These are phyloP conservation scores for Diplocarpon rosae DNA, from an alignment of 2,329 filamentous ascomycete species.

Conservation along the genomic window DNA sequence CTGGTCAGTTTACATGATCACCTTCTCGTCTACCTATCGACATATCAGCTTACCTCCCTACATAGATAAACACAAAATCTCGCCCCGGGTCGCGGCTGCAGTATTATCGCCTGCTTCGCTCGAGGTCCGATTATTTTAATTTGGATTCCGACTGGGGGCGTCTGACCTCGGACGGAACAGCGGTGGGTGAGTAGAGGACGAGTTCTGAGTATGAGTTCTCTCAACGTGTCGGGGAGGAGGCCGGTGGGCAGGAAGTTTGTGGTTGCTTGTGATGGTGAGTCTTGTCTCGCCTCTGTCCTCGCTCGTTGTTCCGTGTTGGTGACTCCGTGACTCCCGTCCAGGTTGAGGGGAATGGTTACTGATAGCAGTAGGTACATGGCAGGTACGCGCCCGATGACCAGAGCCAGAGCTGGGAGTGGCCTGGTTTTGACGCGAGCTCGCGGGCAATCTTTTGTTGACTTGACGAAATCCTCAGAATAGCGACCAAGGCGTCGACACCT, in stretches of 20 bases:
- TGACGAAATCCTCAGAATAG: slow-evolving; percentile 9
- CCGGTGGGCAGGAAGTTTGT: slow-evolving; percentile 14
- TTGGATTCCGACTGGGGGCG: neutral
- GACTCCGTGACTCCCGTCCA: too few relatives aligned
- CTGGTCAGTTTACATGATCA: too few relatives aligned
- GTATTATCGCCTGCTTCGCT: neutral
- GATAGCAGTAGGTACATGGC: slow-evolving; percentile 15
- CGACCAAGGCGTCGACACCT: slow-evolving; percentile 12
- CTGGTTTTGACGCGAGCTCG: too few relatives aligned
- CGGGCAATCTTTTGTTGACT: too few relatives aligned
- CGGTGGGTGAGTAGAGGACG: neutral
- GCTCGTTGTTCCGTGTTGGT: too few relatives aligned
- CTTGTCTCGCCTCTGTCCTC: neutral
- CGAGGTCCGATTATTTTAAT: neutral
- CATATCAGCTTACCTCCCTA: too few relatives aligned
- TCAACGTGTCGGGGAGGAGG: slow-evolving; percentile 1
- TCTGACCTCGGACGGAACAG: neutral
- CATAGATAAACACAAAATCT: too few relatives aligned
- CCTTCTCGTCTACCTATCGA: too few relatives aligned
- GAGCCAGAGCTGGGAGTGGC: neutral
- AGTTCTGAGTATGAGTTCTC: slow-evolving; percentile 7
- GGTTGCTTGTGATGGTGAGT: slow-evolving; percentile 19
- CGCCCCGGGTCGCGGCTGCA: too few relatives aligned
- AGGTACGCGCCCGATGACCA: slow-evolving; percentile 4
- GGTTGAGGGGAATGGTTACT: too few relatives aligned